These are phyloP conservation scores for Phyllosticta citribraziliensis DNA, from an alignment of 2,329 filamentous ascomycete species.

Conservation along the genomic window DNA sequence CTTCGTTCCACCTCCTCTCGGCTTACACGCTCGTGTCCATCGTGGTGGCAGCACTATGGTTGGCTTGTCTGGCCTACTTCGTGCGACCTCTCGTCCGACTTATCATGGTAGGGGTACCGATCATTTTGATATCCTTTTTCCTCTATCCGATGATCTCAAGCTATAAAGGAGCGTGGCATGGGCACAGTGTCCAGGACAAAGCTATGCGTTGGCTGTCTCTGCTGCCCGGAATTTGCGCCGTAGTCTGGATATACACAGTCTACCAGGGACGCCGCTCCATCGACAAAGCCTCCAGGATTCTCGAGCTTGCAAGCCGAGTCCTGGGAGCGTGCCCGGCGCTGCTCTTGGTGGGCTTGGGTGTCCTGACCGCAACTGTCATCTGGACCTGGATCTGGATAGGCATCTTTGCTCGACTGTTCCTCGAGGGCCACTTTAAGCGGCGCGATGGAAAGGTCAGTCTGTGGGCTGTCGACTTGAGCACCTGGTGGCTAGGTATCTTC, in stretches of 20 bases:
- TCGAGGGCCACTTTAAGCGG: slow-evolving; percentile 71
- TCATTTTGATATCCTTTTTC: slow-evolving; percentile 80
- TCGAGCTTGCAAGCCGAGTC: slow-evolving; percentile 87
- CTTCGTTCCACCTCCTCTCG: slow-evolving; percentile 80
- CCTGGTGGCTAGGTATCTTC: slow-evolving; percentile 89
- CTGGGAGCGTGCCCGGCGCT: slow-evolving; percentile 76
- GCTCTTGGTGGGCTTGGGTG: slow-evolving; percentile 70
- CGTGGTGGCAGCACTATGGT: slow-evolving; percentile 80
- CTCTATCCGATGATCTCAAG: slow-evolving; percentile 87
- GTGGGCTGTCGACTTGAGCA: slow-evolving; percentile 78
- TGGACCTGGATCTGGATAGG: slow-evolving; percentile 96
- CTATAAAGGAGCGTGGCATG: slow-evolving; percentile 66
- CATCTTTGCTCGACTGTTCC: slow-evolving; percentile 93
- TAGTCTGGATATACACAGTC: slow-evolving; percentile 76
- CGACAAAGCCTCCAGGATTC: slow-evolving; percentile 71
- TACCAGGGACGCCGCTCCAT: slow-evolving; percentile 72
- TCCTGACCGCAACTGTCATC: slow-evolving; percentile 62
- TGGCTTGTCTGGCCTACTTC: slow-evolving; percentile 79
- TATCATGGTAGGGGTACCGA: slow-evolving; percentile 73
- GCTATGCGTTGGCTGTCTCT: slow-evolving; percentile 82
- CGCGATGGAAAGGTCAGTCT: slow-evolving; percentile 36
- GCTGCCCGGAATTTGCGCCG: slow-evolving; percentile 61
- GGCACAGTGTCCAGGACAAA: slow-evolving; percentile 72
- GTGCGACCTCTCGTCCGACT: slow-evolving; percentile 72
- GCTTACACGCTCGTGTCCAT: slow-evolving; percentile 88